These are phyloP conservation scores for Parathielavia hyrcaniae DNA, from an alignment of 495 filamentous ascomycete species.

Conservation along the genomic window DNA sequence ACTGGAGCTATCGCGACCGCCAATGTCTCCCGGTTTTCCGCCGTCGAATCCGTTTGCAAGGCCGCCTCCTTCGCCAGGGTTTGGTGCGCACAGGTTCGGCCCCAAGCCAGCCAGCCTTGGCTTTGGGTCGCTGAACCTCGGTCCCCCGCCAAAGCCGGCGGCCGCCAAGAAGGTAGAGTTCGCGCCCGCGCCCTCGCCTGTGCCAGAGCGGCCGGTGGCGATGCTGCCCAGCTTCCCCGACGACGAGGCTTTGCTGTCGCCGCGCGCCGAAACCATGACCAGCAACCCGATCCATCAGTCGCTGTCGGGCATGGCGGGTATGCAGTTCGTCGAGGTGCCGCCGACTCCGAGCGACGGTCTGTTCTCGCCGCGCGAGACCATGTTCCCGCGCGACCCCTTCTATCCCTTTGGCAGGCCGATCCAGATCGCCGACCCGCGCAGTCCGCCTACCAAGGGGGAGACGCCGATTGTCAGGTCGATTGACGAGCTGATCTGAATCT, in stretches of 20 bases:
- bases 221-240: slow-evolving; percentile 31
- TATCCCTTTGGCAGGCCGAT: slow-evolving; percentile 41
- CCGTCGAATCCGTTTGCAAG: slow-evolving; percentile 24
- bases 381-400: slow-evolving; percentile 47
- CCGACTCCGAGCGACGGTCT: slow-evolving; percentile 41
- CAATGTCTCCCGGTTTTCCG: slow-evolving; percentile 24
- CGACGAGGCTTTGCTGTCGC: slow-evolving; percentile 45
- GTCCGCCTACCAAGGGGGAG: slow-evolving; percentile 57
- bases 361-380: slow-evolving; percentile 47
- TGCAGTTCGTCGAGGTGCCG: slow-evolving; percentile 45
- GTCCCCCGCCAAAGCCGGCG: slow-evolving; percentile 11
- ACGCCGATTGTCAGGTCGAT: slow-evolving; percentile 64
- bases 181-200: slow-evolving; percentile 11
- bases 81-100: slow-evolving; percentile 34
- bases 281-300: slow-evolving; percentile 46
- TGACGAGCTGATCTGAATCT: slow-evolving; percentile 46
- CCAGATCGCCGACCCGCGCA: slow-evolving; percentile 53
- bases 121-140: slow-evolving; percentile 30
- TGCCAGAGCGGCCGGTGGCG: slow-evolving; percentile 27
- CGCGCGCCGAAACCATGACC: slow-evolving; percentile 48
- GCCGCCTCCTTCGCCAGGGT: slow-evolving; percentile 39
- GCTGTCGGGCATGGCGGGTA: slow-evolving; percentile 33
- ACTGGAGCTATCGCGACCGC: slow-evolving; percentile 15
- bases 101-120: slow-evolving; percentile 27
- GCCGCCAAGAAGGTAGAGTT: slow-evolving; percentile 19